Conservation (phyloP, 1,284 basidiomycete species). For the Ceratobasidium sp. region DNA sequence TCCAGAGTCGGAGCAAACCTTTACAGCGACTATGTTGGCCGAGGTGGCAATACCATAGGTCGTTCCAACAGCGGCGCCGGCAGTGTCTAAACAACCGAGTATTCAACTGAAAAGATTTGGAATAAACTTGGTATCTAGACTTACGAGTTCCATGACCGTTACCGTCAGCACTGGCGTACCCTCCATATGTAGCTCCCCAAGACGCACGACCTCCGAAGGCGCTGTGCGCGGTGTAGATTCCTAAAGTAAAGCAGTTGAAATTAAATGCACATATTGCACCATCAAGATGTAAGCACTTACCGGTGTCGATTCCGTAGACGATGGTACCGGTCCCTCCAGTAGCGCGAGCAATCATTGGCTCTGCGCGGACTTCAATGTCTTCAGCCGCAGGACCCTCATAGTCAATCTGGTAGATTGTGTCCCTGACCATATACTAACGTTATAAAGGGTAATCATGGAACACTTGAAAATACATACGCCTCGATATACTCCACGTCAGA, state of each 20-base stretch:
- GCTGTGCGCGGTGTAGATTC: conserved; percentile 38
- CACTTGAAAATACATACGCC: conserved; percentile 19
- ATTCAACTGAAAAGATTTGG: no score
- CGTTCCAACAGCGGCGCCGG: conserved; percentile 60
- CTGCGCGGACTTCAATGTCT: background rate
- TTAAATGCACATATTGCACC: no score
- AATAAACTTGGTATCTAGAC: background rate
- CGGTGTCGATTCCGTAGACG: conserved; percentile 44
- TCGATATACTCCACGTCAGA: conserved; percentile 44
- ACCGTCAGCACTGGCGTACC: conserved; percentile 21
- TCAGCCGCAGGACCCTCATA: conserved; percentile 15
- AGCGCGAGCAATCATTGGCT: background rate
- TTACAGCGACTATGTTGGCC: conserved; percentile 93
- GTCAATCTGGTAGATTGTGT: conserved; percentile 33
- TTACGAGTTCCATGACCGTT: conserved; percentile 42
- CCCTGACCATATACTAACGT: background rate
- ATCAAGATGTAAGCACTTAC: background rate
- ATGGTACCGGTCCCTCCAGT: conserved; percentile 29
- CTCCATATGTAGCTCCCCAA: conserved; percentile 41
- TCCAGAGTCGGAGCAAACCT: conserved; percentile 94
- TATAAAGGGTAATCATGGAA: background rate
- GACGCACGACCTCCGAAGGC: conserved; percentile 40
- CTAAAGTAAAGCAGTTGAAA: conserved; percentile 41
- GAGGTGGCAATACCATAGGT: conserved; percentile 96
- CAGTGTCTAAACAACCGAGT: conserved; percentile 44